Conservation (phyloP, 225 moss, liverwort and hornwort species). For the Asterella californica region DNA sequence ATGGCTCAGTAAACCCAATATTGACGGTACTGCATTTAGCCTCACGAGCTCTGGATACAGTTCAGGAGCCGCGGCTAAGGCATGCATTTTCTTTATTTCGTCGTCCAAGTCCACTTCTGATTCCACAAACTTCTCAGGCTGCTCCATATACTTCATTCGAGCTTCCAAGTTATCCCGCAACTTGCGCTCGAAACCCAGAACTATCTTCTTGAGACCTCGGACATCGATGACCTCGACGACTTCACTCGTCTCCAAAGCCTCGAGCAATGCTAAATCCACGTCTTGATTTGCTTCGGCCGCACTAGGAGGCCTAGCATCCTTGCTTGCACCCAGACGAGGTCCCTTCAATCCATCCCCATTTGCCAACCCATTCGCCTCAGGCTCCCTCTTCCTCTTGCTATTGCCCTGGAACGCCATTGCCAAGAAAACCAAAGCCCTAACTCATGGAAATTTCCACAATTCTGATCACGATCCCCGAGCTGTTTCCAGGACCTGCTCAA, state of each 20-base stretch:
- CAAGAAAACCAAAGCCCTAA: constrained; percentile 31
- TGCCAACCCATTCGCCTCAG: constrained; percentile 50
- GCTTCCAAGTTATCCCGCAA: constrained; percentile 90
- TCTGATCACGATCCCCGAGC: not conserved
- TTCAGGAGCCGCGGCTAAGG: constrained; percentile 82
- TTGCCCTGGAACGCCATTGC: constrained; percentile 32
- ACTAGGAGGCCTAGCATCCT: constrained; percentile 24
- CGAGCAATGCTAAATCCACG: constrained; percentile 51
- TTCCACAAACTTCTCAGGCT: constrained; percentile 93
- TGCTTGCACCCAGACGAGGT: constrained; percentile 22
- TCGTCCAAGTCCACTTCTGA: constrained; percentile 92
- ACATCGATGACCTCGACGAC: constrained; percentile 80
- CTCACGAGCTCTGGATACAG: constrained; percentile 92
- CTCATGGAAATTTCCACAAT: constrained; percentile 15
- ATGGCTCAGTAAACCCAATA: constrained; percentile 83
- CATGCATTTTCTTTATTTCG: constrained; percentile 89
- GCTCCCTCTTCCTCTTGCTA: constrained; percentile 78
- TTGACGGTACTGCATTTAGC: constrained; percentile 72
- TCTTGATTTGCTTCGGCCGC: constrained; percentile 19
- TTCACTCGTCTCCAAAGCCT: constrained; percentile 57
- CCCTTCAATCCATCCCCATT: constrained; percentile 38
- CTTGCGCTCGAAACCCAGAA: constrained; percentile 85
- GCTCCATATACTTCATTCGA: constrained; percentile 92
- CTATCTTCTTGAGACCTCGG: constrained; percentile 79
- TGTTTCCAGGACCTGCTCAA: not conserved